Evolutionary conservation across 1,139 yeast genomes (phyloP), one percentile per base, ranked within the genome.

Genomic region (Meyerozyma carpophila): DNA sequence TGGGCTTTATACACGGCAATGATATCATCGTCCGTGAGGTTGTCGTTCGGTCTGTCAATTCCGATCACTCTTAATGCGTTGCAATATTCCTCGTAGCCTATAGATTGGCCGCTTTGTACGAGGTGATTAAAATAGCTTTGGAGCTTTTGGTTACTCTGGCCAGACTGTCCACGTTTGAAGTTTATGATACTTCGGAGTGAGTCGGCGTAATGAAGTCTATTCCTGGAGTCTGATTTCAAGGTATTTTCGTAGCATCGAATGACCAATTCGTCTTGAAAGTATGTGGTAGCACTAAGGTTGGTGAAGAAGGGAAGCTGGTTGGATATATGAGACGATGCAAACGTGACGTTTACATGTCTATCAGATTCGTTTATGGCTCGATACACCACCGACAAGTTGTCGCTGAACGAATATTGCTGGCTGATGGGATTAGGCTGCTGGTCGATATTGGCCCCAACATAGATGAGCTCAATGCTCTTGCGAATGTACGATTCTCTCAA

Each of bases 191-290:
- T 55, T 44, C 59, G 62, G 40, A 70, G 53, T 4, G 89, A 81
- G 58, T 91, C 97, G 45, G 84, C 81, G 53, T 89, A 90, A 40
- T 72, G 65, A 6, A 89, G 78, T 5, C 66, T 61, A 50, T 81
- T 76, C 0, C 45, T 52, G 0, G 78, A 74, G 57, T 90, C 96
- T 8, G 79, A 63, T 1, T 57, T 54, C 1, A 70, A 61, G 26
- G 84, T 77, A 7, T 66, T 63, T 40, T 82, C 82, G 60, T 81
- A 91, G 45, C 89, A 78, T 39, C 72, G 71, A 29, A 79, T 74
- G 10, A 90, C 70, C 38, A 77, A 63, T 41, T 79, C 80, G 52
- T 86, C 94, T 39, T 73, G 68, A 59, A 83, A 87, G 68, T 48
- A 81, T 0, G 65, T 73, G 32, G 77, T 72, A 1, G 77, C 71